Base-by-base conservation (phyloP, 2,329 filamentous ascomycete species). In the Leptosphaerulina australis region DNA sequence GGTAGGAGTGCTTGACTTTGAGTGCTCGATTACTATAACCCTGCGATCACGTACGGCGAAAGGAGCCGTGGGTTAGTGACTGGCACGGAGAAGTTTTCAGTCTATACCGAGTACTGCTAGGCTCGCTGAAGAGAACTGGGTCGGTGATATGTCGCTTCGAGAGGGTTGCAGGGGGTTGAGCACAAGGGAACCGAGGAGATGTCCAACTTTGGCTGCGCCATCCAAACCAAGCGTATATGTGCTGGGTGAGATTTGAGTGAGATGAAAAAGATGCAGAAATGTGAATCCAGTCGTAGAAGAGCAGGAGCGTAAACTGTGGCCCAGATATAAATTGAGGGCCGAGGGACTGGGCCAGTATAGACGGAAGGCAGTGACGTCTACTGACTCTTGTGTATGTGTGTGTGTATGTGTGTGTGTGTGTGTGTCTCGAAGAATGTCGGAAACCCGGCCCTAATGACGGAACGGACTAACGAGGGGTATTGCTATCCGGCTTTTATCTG, bases 121-220 rank as follows among this genome's bases (percentile, higher is more conserved):
- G 68, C 63, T 45, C 70, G 59, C 56, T 73, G 70, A 5, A 73
- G 62, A 9, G 68, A 68, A 31, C 63, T 72, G 36, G 70, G 70
- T 37, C 58, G 63, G 52, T 71, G 60, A 38, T 70, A 72, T 37
- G 51, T 62, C 20, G 60, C 53, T 49, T 62, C 54, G 34, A 69
- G 62, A 20, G 56, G 59, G 37, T 31, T 45, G 53, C 53, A 59
- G 15, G 34, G 29, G 22, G 28, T 47, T 10, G 20, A 44, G 44
- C 34, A 39, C 15, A 29, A 38, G 28, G 41, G 44, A 24, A 34
- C 25, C n/a, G 50, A 31, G 11, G 33, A 17, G 26, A 28, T 36
- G 38, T 53, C 57, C 50, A 56, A 56, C 50, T 56, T 55, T 56
- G 59, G 58, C 58, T 63, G 58, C 66, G 69, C 68, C 68, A 73